These are phyloP conservation scores for Aureobasidium vineae DNA, from an alignment of 2,329 filamentous ascomycete species.

Conservation along the genomic window DNA sequence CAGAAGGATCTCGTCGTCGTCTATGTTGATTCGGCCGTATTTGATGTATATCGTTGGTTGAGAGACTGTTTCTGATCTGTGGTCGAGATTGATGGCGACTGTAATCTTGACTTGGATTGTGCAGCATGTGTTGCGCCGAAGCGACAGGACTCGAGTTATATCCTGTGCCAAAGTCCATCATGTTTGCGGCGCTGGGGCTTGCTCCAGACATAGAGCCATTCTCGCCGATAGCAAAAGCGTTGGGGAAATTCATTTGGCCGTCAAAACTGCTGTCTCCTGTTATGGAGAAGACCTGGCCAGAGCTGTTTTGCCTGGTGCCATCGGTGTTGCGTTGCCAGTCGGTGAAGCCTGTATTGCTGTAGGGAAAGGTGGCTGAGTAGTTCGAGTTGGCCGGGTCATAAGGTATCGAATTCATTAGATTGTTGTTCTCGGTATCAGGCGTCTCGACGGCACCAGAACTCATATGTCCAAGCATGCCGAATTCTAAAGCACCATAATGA, in stretches of 20 bases:
- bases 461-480: conserved; percentile 96
- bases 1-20: conserved; percentile 68
- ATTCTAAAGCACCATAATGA: conserved; percentile 92
- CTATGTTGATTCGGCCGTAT: conserved; percentile 41
- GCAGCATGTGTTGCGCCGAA: conserved; percentile 23
- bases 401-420: conserved; percentile 36
- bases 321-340: conserved; percentile 40
- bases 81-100: conserved; percentile 33
- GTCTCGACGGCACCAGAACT: conserved; percentile 67
- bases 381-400: conserved; percentile 34
- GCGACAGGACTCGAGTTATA: conserved; percentile 36
- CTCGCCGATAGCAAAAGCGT: conserved; percentile 62
- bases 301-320: conserved; percentile 45
- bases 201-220: conserved; percentile 57
- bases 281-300: conserved; percentile 45
- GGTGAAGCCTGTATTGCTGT: conserved; percentile 30
- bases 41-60: conserved; percentile 34
- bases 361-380: conserved; percentile 32
- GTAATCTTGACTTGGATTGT: conserved; percentile 5
- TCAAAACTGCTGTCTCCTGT: conserved; percentile 41
- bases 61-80: conserved; percentile 35
- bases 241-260: conserved; percentile 45
- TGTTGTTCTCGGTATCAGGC: conserved; percentile 34
- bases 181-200: conserved; percentile 55
- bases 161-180: conserved; percentile 46